A percentile compares a stretch with the other conserved stretches of the same genome.
Conservation (phyloP, 495 filamentous ascomycete species). For the Xylaria longipes region DNA sequence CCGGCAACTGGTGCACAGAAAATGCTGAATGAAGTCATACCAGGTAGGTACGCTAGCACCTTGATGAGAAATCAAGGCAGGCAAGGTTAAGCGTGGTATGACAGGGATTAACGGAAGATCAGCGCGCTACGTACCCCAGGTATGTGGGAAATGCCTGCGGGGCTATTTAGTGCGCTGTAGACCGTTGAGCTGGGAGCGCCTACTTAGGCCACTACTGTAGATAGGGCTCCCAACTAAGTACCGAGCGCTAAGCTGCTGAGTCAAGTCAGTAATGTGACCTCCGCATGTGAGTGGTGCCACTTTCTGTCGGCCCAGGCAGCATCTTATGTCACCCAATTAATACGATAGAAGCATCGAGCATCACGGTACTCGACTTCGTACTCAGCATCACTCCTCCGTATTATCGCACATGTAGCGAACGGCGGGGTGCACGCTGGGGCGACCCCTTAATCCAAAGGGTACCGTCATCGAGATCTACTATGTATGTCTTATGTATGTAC, state of each 20-base stretch:
- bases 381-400: background rate
- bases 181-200: background rate
- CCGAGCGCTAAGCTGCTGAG: background rate
- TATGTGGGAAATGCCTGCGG: background rate
- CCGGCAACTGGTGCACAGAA: background rate
- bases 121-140: background rate
- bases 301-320: background rate
- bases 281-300: background rate
- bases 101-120: conserved; percentile 2
- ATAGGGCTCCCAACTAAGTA: conserved; percentile 8
- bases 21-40: conserved; percentile 15
- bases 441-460: background rate
- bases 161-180: background rate
- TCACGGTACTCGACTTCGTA: background rate
- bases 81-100: conserved; percentile 12
- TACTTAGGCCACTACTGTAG: background rate
- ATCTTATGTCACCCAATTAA: conserved; percentile 3
- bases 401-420: background rate
- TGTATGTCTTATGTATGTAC: background rate
- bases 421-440: background rate
- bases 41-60: background rate
- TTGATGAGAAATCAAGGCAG: conserved; percentile 19
- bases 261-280: background rate
- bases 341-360: background rate
- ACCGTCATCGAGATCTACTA: conserved; percentile 6